Base-by-base conservation (phyloP, 169 alveolate genomes). In the Plasmodium vivax region DNA sequence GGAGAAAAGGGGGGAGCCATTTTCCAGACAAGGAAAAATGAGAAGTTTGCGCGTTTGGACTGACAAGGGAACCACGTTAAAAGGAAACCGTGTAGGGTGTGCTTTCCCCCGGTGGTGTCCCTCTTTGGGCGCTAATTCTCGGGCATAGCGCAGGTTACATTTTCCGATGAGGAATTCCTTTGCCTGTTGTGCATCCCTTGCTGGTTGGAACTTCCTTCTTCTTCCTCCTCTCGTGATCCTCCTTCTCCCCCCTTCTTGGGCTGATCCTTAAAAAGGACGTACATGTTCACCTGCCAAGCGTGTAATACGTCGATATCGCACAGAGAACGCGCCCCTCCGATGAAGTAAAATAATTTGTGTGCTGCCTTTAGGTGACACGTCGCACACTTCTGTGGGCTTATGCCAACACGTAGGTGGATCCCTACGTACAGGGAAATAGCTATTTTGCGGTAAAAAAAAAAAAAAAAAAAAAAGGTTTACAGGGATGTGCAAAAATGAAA, bases 221-320 rank as follows among this genome's bases (percentile, higher is more conserved):
- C 45, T 38, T 38, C 45, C 6, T 5, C 45, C 6, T 51, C 58
- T 12, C 58, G 58, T 12, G 7, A 6, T 12, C 58, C 77, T 85
- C 68, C 82, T n/a, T 32, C 87, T 16, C 36, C 91, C 19, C 71
- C 93, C 38, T 85, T 75, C 79, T 75, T 85, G 43, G 82, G 68
- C 34, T 85, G 93, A 43, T 85, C 93, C 41, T 75, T 85, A 85
- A 85, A 85, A 75, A 85, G 93, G 36, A 85, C 85, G 43, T 85
- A 85, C 93, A 85, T 85, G 80, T 75, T 85, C 19, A 34, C 16
- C 7, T 38, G 23, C 14, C 73, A 16, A 62, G 12, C 45, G 14
- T 16, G 30, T 36, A 41, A 68, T 30, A 19, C n/a, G 77, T 27
- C 32, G 77, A 23, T 68, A n/a, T 68, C 77, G n/a, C 38, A 27